These are phyloP conservation scores for Fusarium fujikuroi DNA, from an alignment of 2,329 filamentous ascomycete genomes.

Conservation along the genomic window DNA sequence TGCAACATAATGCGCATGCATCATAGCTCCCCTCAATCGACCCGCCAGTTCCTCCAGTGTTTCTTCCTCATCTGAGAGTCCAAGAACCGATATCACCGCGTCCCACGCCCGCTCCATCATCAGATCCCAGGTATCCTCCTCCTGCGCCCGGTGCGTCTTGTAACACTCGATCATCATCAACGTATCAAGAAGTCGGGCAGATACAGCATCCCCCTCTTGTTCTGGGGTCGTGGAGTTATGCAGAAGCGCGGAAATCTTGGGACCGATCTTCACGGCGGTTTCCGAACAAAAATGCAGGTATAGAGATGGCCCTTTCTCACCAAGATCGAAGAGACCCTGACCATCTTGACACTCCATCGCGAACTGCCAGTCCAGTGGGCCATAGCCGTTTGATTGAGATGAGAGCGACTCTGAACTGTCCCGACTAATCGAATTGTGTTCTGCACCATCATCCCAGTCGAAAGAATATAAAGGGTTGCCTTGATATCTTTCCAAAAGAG, in stretches of 20 bases:
- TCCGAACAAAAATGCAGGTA: not conserved
- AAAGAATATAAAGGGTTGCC: too few relatives aligned
- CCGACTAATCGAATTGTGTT: too few relatives aligned
- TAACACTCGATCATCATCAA: not conserved
- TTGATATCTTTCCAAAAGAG: too few relatives aligned
- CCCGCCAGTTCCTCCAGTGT: rapidly evolving
- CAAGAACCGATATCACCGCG: rapidly evolving
- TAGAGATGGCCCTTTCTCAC: rapidly evolving
- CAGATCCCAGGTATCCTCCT: not conserved
- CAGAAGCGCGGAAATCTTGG: rapidly evolving
- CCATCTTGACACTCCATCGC: not conserved
- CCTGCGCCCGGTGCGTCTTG: not conserved
- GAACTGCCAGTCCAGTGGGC: not conserved
- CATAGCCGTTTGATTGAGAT: too few relatives aligned
- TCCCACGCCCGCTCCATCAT: not conserved
- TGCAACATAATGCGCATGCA: not conserved
- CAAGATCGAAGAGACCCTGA: rapidly evolving
- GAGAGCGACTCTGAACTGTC: too few relatives aligned
- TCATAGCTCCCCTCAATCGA: not conserved
- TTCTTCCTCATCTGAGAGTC: rapidly evolving
- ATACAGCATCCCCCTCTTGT: rapidly evolving
- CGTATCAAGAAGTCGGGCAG: rapidly evolving
- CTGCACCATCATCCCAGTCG: too few relatives aligned
- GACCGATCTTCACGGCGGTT: rapidly evolving
- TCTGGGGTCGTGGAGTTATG: rapidly evolving